Base-by-base conservation (phyloP, 768 basidiomycete species). In the Amanita molliuscula region DNA sequence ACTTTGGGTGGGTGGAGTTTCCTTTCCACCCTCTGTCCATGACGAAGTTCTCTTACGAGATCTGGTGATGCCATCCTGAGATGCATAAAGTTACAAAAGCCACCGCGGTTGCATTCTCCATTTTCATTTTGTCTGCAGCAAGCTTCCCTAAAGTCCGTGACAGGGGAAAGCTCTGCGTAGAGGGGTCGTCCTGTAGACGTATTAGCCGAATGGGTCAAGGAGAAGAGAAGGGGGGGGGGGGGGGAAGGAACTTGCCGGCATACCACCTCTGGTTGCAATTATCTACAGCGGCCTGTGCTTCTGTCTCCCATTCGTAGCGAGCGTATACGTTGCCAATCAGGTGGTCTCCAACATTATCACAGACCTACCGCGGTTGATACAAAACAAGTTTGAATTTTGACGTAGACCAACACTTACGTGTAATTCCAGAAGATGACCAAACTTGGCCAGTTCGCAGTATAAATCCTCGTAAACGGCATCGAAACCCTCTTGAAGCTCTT, bases 81-180 rank as follows among this genome's bases (percentile, higher is more conserved):
- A 69, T 97, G 94, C 91, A 97, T 96, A 62, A 99, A 99, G 66
- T 99, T 98, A 68, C 95, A 98, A 71, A 96, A 97, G 2, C 93
- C 93, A 26, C 95, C 96, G 37, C 96, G 84, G 60, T 95, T 95
- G 66, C 96, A 99, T 67, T 95, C 90, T 6, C 96, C 96, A 58
- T 97, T 88, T 65, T 99, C 96, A 59, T 99, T 98, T 66, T 99
- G 96, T 42, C 96, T 81, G 65, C 96, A 99, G 63, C 96, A 99
- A 0, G 94, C 94, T 69, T 99, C 96, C 44, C 94, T 84, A 66
- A 99, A 99, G 68, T 99, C 96, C 25, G 94, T 98, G 15, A 99
- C 96, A 10, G 96, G 96, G 1, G 91, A 94, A 21, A 99, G 77
- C 61, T 99, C 96, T n/a, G 91, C 92, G 61, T 94, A 94, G 26